These are phyloP conservation scores for Coemansia sp. DNA, from an alignment of 192 early-diverging fungal species.

Conservation along the genomic window DNA sequence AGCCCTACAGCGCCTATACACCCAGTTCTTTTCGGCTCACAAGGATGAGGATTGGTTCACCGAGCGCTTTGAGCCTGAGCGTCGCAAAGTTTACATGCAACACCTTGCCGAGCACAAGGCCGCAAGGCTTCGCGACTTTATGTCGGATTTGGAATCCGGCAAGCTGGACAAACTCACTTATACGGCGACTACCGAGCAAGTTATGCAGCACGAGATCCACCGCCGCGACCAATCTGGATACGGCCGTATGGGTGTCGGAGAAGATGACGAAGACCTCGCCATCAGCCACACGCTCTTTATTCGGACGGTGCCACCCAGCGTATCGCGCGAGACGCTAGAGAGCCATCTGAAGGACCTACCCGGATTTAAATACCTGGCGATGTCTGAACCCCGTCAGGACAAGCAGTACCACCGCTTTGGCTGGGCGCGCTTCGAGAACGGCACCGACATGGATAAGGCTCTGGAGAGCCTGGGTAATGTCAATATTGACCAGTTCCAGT, in stretches of 20 bases:
- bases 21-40: conserved; percentile 76
- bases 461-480: conserved; percentile 66
- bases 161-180: conserved; percentile 65
- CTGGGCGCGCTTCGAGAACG: conserved; percentile 89
- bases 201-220: conserved; percentile 53
- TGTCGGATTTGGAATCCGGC: conserved; percentile 69
- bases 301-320: conserved; percentile 75
- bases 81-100: conserved; percentile 59
- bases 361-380: conserved; percentile 82
- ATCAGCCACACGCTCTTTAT: conserved; percentile 75
- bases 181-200: conserved; percentile 41
- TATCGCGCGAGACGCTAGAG: conserved; percentile 66
- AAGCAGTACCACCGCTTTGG: conserved; percentile 89
- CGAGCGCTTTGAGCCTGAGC: conserved; percentile 89
- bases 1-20: conserved; percentile 67
- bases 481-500: conserved; percentile 59
- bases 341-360: conserved; percentile 68
- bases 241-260: conserved; percentile 36
- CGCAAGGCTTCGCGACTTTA: conserved; percentile 64
- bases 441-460: conserved; percentile 80
- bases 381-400: conserved; percentile 84
- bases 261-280: conserved; percentile 40
- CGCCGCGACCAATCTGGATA: conserved; percentile 37
- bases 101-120: conserved; percentile 62
- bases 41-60: conserved; percentile 90